Base-by-base conservation (phyloP, 306 rosid genomes). In the Dryas alaskensis region DNA sequence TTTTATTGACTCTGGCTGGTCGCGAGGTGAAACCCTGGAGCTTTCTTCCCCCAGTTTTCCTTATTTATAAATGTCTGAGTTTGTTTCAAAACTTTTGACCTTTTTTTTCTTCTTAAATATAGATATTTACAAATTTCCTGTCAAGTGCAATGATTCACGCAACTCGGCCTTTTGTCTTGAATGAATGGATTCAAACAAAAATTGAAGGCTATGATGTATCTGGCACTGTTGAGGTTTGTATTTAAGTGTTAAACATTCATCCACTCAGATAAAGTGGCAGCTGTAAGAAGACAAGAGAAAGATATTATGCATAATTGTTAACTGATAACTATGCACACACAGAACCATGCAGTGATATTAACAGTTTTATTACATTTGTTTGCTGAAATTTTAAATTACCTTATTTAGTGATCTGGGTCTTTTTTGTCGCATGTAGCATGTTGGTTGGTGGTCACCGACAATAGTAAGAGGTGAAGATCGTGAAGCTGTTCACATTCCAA, bases 381-480 rank as follows among this genome's bases (percentile, higher is more conserved):
- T 43, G 51, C 43, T 40, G 65, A 46, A 48, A 19, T 22, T 48
- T 48, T 46, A 14, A 43, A 63, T 70, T 79, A 59, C 65, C 45
- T 27, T 78, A 8, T 27, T 14, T 52, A 22, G 67, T 78, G 45
- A 50, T 80, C n/a, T 55, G 50, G 47, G 62, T 67, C 61, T 73
- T 70, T 77, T 64, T 81, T 73, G 43, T 87, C 40, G 22, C 68
- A 73, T 81, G 77, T 80, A 94, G 98, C 97, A 94, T 74, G 97
- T 94, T 75, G 98, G 98, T 57, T 94, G 98, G 98, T 94, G 98
- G 97, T 94, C 98, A 31, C 97, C 98, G 10, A 94, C 98, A 63
- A 84, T 93, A 72, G 77, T 93, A 27, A 87, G 98, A 85, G 98
- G 98, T 70, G 98, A 93, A 88, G 96, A 91, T 74, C 92, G 98